phyloP scores from a whole-genome alignment of 2,329 filamentous ascomycete species.

The Colletotrichum salicis region DNA sequence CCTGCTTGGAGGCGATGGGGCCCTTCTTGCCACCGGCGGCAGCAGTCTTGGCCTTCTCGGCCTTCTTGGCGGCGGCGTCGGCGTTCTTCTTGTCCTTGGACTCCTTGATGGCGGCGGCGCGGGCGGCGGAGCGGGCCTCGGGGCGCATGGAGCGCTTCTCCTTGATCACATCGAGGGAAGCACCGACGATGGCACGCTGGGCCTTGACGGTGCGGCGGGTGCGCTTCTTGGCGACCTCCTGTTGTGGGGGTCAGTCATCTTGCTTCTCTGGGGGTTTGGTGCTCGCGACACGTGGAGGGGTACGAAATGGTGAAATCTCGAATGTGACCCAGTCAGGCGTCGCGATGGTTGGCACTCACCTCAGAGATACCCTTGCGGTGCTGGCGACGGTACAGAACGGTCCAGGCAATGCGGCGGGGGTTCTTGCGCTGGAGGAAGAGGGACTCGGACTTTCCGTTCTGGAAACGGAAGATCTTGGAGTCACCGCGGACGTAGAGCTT shows the following conservation, averaged over 20 bases:
- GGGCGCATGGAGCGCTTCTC: conserved; percentile 95
- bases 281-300: background rate
- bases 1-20: conserved; percentile 95
- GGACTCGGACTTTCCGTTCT: conserved; percentile 99
- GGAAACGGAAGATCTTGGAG: conserved; percentile 99
- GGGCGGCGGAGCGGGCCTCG: conserved; percentile 93
- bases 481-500: conserved; percentile 99
- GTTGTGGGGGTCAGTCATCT: conserved; percentile 56
- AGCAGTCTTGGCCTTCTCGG: conserved; percentile 97
- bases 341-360: conserved; percentile 70
- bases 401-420: conserved; percentile 99
- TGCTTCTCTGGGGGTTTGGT: background rate
- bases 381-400: conserved; percentile 95
- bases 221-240: conserved; percentile 99
- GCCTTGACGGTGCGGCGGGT: conserved; percentile 97
- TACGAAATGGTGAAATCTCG: background rate
- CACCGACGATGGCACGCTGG: conserved; percentile 99
- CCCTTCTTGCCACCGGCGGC: conserved; percentile 79
- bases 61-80: conserved; percentile 92
- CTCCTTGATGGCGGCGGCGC: conserved; percentile 91
- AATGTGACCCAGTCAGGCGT: background rate
- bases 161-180: conserved; percentile 99
- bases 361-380: conserved; percentile 99
- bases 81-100: conserved; percentile 98
- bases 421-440: conserved; percentile 99